phyloP scores from a whole-genome alignment of 1,139 yeast species.

The Geotrichum aggregatum region DNA sequence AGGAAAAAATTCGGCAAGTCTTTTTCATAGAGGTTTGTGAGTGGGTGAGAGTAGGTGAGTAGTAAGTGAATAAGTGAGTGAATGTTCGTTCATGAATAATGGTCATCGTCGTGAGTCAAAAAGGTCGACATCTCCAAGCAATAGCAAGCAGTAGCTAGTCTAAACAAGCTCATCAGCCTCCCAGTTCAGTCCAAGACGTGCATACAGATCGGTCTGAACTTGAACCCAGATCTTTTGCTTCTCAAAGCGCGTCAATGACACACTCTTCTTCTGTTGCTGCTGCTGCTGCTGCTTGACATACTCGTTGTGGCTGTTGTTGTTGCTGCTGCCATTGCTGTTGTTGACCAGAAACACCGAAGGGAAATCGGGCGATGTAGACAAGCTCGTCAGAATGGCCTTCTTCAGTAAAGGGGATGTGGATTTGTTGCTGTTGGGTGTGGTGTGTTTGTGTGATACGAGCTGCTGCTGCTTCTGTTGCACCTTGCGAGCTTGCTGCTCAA shows the following conservation, averaged over 20 bases:
- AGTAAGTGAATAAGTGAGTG: background rate
- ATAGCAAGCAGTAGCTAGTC: no score
- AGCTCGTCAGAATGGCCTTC: conserved; percentile 33
- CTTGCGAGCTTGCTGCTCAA: conserved; percentile 27
- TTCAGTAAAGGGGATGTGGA: conserved; percentile 32
- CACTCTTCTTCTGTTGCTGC: conserved; percentile 10
- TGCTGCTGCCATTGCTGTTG: background rate
- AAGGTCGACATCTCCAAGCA: background rate
- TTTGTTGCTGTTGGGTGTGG: conserved; percentile 9
- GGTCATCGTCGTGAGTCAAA: background rate
- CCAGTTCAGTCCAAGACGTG: conserved; percentile 56
- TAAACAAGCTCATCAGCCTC: conserved; percentile 45
- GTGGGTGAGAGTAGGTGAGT: no score
- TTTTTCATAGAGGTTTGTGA: no score
- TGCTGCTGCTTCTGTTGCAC: background rate
- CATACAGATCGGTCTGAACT: conserved; percentile 55
- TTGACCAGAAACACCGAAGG: conserved; percentile 18
- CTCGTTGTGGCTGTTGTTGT: background rate
- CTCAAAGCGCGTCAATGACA: conserved; percentile 48
- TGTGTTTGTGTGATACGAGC: conserved; percentile 9
- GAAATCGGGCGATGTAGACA: conserved; percentile 35
- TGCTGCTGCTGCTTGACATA: background rate
- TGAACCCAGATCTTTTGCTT: conserved; percentile 56
- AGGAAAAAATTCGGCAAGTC: no score
- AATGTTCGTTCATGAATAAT: background rate